Conservation (phyloP, 2,329 filamentous ascomycete genomes). For the Trichoderma oligosporum region DNA sequence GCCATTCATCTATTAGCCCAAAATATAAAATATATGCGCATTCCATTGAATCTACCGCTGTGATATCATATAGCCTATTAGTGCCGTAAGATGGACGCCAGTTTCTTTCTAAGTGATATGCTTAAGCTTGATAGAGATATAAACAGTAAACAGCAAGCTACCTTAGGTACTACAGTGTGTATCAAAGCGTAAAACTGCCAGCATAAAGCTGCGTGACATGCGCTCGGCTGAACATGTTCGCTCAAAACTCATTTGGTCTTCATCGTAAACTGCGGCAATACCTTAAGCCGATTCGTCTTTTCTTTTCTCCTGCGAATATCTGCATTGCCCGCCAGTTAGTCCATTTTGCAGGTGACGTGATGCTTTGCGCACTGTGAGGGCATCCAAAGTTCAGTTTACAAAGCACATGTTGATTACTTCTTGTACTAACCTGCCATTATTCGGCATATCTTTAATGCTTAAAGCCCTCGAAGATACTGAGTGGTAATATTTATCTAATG, state of each 20-base stretch:
- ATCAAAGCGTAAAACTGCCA: not conserved
- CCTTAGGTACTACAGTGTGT: too few species aligned
- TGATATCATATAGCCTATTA: too few species aligned
- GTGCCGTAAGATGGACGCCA: too few species aligned
- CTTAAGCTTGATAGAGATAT: too few species aligned
- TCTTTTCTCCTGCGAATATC: not conserved
- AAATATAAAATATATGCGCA: too few species aligned
- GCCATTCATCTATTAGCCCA: conserved; percentile 4
- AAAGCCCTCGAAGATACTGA: too few species aligned
- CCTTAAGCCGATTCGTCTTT: not conserved
- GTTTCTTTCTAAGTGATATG: too few species aligned
- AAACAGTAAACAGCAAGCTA: too few species aligned
- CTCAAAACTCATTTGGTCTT: not conserved
- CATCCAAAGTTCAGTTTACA: not conserved
- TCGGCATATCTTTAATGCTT: not conserved
- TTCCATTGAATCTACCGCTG: too few species aligned
- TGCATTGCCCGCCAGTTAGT: not conserved
- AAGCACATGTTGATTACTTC: not conserved
- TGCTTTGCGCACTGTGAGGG: not conserved
- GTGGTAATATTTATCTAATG: too few species aligned
- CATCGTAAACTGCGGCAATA: not conserved
- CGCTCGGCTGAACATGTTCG: not conserved
- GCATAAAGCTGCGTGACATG: not conserved
- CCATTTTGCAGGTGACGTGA: not conserved
- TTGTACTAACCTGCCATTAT: not conserved